These are phyloP conservation scores for Periconia digitata DNA, from an alignment of 2,329 filamentous ascomycete species.

Conservation along the genomic window DNA sequence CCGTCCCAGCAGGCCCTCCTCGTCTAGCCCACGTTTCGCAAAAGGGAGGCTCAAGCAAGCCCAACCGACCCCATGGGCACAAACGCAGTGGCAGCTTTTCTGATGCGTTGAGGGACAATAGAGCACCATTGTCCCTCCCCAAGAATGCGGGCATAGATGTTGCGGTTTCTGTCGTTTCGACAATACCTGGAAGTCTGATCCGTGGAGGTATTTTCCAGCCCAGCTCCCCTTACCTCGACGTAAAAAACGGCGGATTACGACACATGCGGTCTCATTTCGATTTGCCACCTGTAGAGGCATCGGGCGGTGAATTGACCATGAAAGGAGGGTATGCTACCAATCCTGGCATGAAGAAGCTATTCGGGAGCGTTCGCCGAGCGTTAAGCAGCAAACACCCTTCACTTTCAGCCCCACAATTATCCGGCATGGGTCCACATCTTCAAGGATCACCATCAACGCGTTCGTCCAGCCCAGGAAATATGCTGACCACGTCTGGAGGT, in stretches of 20 bases:
- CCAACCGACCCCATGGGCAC: constrained; percentile 54
- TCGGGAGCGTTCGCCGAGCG: constrained; percentile 83
- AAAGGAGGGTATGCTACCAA: constrained; percentile 26
- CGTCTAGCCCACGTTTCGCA: constrained; percentile 35
- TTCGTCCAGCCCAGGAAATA: constrained; percentile 32
- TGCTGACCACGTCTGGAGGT: constrained; percentile 24
- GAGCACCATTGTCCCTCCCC: constrained; percentile 54
- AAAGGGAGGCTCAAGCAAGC: constrained; percentile 23
- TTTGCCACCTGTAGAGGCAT: constrained; percentile 30
- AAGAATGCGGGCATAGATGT: constrained; percentile 46
- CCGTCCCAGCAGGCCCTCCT: constrained; percentile 23
- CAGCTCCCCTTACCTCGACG: constrained; percentile 75
- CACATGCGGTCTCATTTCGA: constrained; percentile 36
- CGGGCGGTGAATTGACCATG: constrained; percentile 22
- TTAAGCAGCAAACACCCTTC: constrained; percentile 62
- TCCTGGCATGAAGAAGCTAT: constrained; percentile 80
- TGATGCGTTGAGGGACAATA: constrained; percentile 75
- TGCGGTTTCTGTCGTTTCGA: constrained; percentile 59
- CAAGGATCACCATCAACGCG: constrained; percentile 24
- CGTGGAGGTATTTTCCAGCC: constrained; percentile 84
- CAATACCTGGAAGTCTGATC: constrained; percentile 81
- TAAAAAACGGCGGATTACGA: constrained; percentile 29
- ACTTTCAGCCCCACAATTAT: constrained; percentile 24
- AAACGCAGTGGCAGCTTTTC: constrained; percentile 86
- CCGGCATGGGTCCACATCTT: constrained; percentile 19